A percentile compares a stretch with the other conserved stretches of the same genome.
These are phyloP conservation scores for Evansstolkia leycettana DNA, from an alignment of 495 filamentous ascomycete genomes.

Conservation along the genomic window DNA sequence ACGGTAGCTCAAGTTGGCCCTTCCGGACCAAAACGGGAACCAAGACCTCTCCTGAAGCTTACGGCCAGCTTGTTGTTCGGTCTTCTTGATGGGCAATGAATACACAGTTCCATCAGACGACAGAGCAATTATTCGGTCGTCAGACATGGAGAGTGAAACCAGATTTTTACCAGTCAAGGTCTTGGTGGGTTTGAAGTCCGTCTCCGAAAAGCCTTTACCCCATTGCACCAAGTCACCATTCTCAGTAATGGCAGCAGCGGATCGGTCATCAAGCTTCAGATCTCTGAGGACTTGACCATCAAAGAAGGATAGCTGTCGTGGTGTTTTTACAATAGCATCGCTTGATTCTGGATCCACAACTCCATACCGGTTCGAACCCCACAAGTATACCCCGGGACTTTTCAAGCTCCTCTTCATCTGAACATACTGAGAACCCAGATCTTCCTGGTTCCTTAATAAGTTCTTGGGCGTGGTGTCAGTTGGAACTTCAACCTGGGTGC, in stretches of 20 bases:
- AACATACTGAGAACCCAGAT: conserved; percentile 66
- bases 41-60: conserved; percentile 56
- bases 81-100: conserved; percentile 64
- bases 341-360: conserved; percentile 78
- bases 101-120: conserved; percentile 70
- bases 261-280: conserved; percentile 69
- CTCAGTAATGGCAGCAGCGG: conserved; percentile 82
- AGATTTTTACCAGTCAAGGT: conserved; percentile 79
- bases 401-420: conserved; percentile 84
- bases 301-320: conserved; percentile 70
- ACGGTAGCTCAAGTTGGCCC: conserved; percentile 56
- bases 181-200: conserved; percentile 42
- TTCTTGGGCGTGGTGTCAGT: conserved; percentile 9
- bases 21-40: conserved; percentile 58
- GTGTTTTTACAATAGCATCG: conserved; percentile 63
- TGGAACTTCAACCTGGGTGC: conserved; percentile 9
- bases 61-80: conserved; percentile 50
- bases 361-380: conserved; percentile 79
- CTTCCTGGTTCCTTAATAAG: conserved; percentile 18
- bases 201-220: conserved; percentile 62
- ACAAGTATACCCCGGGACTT: conserved; percentile 81
- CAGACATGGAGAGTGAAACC: conserved; percentile 55
- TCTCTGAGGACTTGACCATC: conserved; percentile 76
- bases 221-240: conserved; percentile 87
- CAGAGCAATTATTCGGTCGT: conserved; percentile 73